These are phyloP conservation scores for Pythium coloratum DNA, from an alignment of 352 stramenopile genomes.

Conservation along the genomic window DNA sequence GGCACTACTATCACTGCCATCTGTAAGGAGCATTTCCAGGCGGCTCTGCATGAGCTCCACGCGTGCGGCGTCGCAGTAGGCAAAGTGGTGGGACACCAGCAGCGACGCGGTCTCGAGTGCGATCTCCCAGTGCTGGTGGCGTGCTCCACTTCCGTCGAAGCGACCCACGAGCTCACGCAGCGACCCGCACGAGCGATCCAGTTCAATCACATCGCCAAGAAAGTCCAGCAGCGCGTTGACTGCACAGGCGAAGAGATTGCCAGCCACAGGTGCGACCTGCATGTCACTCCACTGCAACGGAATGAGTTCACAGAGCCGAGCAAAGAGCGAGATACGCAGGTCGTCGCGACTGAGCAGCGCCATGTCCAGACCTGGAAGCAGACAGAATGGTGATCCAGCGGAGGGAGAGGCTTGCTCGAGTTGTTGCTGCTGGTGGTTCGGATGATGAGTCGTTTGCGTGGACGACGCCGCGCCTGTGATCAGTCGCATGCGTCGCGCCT, in stretches of 20 bases:
- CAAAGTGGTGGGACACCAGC: conserved; percentile 45
- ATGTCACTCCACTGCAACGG: conserved; percentile 32
- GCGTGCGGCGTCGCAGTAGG: conserved; percentile 29
- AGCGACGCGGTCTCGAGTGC: conserved; percentile 32
- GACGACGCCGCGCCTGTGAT: conserved; percentile 12
- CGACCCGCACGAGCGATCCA: conserved; percentile 38
- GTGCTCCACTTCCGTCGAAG: neutral
- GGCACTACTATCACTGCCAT: neutral
- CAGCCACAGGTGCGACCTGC: conserved; percentile 13
- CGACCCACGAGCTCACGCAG: conserved; percentile 38
- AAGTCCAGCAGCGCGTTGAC: conserved; percentile 56
- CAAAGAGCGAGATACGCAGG: conserved; percentile 55
- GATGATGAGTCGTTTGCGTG: conserved; percentile 19
- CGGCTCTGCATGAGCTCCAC: conserved; percentile 4
- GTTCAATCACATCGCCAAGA: conserved; percentile 62
- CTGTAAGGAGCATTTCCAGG: neutral
- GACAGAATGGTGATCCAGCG: neutral
- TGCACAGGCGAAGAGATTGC: conserved; percentile 45
- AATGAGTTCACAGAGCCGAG: conserved; percentile 55
- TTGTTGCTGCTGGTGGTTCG: neutral
- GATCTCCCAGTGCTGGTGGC: conserved; percentile 36
- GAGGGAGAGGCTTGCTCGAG: neutral
- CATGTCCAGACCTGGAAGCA: conserved; percentile 12
- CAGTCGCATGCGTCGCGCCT: conserved; percentile 19
- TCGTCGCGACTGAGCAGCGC: conserved; percentile 30